Evolutionary conservation across 768 basidiomycete species (phyloP).

Genomic region (Russula sp.): DNA sequence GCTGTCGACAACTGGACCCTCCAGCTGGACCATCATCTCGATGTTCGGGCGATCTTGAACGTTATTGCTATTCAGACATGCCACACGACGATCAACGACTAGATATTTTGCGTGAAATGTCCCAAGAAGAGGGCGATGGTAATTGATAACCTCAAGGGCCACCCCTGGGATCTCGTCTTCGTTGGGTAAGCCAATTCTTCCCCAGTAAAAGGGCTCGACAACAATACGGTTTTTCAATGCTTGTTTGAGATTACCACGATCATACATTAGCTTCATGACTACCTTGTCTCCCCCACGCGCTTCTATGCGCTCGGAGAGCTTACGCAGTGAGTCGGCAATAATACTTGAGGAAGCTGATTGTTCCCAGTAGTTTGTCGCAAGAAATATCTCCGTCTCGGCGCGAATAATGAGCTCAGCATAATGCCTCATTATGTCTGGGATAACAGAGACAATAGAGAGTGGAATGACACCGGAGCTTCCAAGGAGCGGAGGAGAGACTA

Average conservation of each 20-base stretch:
- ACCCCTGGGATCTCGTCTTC: conserved; percentile 53
- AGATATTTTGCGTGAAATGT: conserved; percentile 71
- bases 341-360: conserved; percentile 43
- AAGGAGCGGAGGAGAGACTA: conserved; percentile 57
- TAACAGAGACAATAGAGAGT: conserved; percentile 52
- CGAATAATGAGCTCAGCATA: conserved; percentile 54
- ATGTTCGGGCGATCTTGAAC: conserved; percentile 51
- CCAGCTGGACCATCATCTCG: conserved; percentile 63
- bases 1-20: conserved; percentile 61
- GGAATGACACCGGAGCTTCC: conserved; percentile 58
- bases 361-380: conserved; percentile 62
- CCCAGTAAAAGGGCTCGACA: conserved; percentile 41
- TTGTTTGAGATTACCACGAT: conserved; percentile 56
- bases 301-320: conserved; percentile 36
- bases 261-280: conserved; percentile 63
- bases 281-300: conserved; percentile 39
- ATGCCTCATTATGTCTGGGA: conserved; percentile 69
- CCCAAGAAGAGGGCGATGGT: conserved; percentile 47
- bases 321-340: conserved; percentile 36
- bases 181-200: conserved; percentile 43
- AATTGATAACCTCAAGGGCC: conserved; percentile 53
- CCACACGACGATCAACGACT: conserved; percentile 61
- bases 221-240: conserved; percentile 38
- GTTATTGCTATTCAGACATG: conserved; percentile 59
- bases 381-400: conserved; percentile 56